Evolutionary conservation across 208 protist species (phyloP), one percentile per base, ranked within the genome.

Genomic region (Leishmania braziliensis): DNA sequence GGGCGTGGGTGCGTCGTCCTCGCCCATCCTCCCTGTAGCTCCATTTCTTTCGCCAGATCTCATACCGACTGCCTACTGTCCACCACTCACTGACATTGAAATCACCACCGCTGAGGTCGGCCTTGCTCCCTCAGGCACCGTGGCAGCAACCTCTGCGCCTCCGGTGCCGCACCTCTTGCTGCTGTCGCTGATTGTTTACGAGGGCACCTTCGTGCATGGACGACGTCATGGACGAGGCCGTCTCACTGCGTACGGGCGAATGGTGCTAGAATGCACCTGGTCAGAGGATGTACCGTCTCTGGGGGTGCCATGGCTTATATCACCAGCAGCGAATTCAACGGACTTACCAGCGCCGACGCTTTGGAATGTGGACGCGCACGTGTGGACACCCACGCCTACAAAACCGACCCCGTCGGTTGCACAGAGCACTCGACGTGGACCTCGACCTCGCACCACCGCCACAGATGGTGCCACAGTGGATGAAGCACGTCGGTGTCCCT

Each of bases 241-340:
- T 16, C 89, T 95, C 12, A 90, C 86, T 1, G 89, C 86, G 4
- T 88, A 85, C 63, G 77, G 86, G 10, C 79, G 85, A n/a, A 84
- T 91, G 75, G 83, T 89, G 23, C 65, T 95, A 33, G 84, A 88
- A 29, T 92, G 91, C 66, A 54, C 65, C 23, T 95, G 91, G 91
- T 82, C 82, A n/a, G 62, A 91, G 56, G 89, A 89, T 54, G 70
- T 78, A 36, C 91, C 91, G 18, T 75, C 84, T 33, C 68, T 93
- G 53, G 9, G 43, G 1, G 65, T 79, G 36, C 82, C 82, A n/a
- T 69, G 48, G 16, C 69, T 68, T 2, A 36, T 72, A 20, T 12
- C 60, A 1, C 2, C 48, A 5, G 33, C 53, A 46, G n/a, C 53
- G 33, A 71, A 16, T 20, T 29, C 79, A 60, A 12, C 8, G 46